Evolutionary conservation across 768 basidiomycete species (phyloP).

Genomic region (Lactarius psammicola): DNA sequence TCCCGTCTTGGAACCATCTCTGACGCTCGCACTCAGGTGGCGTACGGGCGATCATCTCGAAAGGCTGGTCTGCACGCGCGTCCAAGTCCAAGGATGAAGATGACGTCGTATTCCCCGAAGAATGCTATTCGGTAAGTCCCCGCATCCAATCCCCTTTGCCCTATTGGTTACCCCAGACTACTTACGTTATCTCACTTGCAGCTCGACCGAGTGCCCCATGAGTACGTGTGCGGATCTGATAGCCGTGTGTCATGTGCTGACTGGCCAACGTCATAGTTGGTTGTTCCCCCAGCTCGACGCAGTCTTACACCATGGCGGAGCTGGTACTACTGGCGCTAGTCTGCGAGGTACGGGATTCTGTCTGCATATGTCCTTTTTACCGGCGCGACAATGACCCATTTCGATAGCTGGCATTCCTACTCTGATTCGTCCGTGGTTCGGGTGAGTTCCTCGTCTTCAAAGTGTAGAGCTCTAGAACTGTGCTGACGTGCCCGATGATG

Average conservation of each 20-base stretch:
- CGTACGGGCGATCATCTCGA: slow-evolving; percentile 64
- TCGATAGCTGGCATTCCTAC: slow-evolving; percentile 56
- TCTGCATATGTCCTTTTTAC: background rate
- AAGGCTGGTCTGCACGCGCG: slow-evolving; percentile 65
- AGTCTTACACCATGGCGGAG: slow-evolving; percentile 66
- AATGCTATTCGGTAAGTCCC: slow-evolving; percentile 45
- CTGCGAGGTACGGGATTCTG: slow-evolving; percentile 40
- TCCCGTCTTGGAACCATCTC: background rate
- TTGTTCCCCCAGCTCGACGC: slow-evolving; percentile 61
- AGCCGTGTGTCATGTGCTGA: background rate
- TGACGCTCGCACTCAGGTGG: slow-evolving; percentile 40
- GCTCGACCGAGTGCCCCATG: slow-evolving; percentile 67
- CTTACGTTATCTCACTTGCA: slow-evolving; percentile 30
- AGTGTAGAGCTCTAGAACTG: slow-evolving; percentile 11
- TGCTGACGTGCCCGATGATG: slow-evolving; percentile 6
- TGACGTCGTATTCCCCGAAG: slow-evolving; percentile 48
- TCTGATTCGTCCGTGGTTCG: slow-evolving; percentile 70
- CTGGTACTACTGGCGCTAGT: slow-evolving; percentile 69
- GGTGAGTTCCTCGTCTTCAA: slow-evolving; percentile 32
- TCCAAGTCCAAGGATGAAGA: slow-evolving; percentile 40
- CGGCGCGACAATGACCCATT: background rate
- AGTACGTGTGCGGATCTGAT: slow-evolving; percentile 35
- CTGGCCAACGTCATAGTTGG: slow-evolving; percentile 41
- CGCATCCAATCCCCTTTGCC: background rate
- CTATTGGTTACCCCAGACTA: background rate